Conservation (phyloP, 768 basidiomycete genomes). For the Rhizopogon vesiculosus region DNA sequence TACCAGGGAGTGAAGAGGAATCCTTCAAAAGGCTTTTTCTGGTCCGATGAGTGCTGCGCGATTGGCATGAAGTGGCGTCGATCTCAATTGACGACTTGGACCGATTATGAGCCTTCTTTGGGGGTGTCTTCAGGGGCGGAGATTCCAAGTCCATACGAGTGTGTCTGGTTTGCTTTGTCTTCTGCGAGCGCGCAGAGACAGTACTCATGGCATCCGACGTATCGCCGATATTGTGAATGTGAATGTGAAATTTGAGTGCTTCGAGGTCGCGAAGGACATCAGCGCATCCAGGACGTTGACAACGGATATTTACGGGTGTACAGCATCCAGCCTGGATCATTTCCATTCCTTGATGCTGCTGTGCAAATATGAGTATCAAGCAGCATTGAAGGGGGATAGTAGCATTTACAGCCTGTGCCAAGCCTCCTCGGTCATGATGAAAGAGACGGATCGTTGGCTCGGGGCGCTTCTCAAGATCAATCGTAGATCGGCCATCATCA, state of each 20-base stretch:
- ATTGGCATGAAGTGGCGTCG: neutral
- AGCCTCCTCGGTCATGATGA: conserved; percentile 30
- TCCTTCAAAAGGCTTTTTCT: neutral
- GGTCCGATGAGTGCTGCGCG: too few species aligned
- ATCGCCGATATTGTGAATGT: conserved; percentile 52
- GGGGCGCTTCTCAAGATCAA: conserved; percentile 28
- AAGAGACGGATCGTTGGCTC: conserved; percentile 29
- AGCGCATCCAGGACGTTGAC: conserved; percentile 41
- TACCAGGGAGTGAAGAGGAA: neutral
- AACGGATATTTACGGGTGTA: conserved; percentile 31
- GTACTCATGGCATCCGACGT: neutral
- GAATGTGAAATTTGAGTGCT: conserved; percentile 48
- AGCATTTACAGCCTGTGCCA: conserved; percentile 36
- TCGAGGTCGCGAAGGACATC: conserved; percentile 38
- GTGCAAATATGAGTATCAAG: neutral
- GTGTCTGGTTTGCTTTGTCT: neutral
- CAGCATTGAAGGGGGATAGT: neutral
- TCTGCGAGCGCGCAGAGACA: neutral
- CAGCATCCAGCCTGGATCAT: conserved; percentile 24
- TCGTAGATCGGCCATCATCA: conserved; percentile 7
- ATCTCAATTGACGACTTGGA: conserved; percentile 11
- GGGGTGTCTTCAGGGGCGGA: neutral
- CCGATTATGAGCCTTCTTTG: conserved; percentile 9
- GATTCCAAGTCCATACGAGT: neutral
- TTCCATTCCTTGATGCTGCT: conserved; percentile 21